Base-by-base conservation (phyloP, 2,329 filamentous ascomycete genomes). In the Fusarium veterinarium region DNA sequence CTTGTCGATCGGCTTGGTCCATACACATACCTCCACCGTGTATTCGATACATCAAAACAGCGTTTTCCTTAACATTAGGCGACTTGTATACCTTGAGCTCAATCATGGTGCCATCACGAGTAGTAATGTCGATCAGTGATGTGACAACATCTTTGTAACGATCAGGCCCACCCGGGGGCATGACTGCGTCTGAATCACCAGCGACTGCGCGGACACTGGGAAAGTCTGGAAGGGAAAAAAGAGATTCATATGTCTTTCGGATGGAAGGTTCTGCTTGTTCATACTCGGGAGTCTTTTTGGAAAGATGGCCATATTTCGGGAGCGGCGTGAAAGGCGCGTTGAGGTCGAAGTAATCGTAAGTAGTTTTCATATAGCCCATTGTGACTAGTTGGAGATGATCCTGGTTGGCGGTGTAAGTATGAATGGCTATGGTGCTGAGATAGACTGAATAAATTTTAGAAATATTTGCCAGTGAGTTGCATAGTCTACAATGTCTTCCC, bases 81-180 rank as follows among this genome's bases (percentile, higher is more conserved):
- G 71, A 73, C 28, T 58, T 73, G 31, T 77, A 77, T 0, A 77
- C 33, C 37, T 75, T 75, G 8, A 77, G 55, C 46, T 76, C 75
- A 6, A 77, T 31, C 38, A 46, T 19, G 4, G 30, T 37, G 0
- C 76, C 74, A 45, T 77, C 76, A 0, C 76, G 68, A 9, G 71
- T 58, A 30, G 64, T 46, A 5, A 77, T 68, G 0, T 65, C 17
- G 13, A 75, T 51, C 14, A 75, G 25, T 30, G 75, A 58, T 0
- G 74, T 75, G 5, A 59, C 28, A 3, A 77, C 57, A 7, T 67
- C 57, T 3, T 58, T 68, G 13, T 58, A 55, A 3, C 75, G 45
- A 35, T 77, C 68, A 14, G 75, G 74, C 31, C 66, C 73, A 0
- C 69, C 67, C 0, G 67, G 57, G 0, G 75, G 75, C 31, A 77